A percentile compares a stretch with the other conserved stretches of the same genome.
Evolutionary conservation across 2,329 filamentous ascomycete genomes (phyloP).

Genomic region (Trichoderma sp.): DNA sequence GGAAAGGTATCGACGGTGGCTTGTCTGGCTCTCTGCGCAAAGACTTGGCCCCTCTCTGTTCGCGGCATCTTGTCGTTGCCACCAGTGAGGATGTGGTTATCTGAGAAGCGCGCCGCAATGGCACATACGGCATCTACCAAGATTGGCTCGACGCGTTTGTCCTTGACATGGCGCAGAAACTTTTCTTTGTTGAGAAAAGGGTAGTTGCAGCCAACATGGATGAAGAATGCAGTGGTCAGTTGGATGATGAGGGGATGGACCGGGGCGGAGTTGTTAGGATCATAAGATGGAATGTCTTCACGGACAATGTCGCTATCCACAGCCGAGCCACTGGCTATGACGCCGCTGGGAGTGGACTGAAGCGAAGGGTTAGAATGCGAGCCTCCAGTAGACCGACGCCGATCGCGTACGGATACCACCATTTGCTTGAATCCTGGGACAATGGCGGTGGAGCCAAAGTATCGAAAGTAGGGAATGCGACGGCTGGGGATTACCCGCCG

Average conservation of each 20-base stretch:
- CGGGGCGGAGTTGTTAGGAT: conserved; percentile 69
- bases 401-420: conserved; percentile 75
- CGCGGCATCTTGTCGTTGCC: conserved; percentile 54
- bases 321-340: conserved; percentile 46
- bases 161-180: conserved; percentile 75
- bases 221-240: conserved; percentile 80
- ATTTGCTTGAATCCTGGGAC: conserved; percentile 92
- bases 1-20: conserved; percentile 81
- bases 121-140: conserved; percentile 86
- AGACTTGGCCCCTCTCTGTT: conserved; percentile 75
- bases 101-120: conserved; percentile 78
- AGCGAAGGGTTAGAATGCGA: conserved; percentile 61
- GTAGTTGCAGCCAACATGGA: conserved; percentile 82
- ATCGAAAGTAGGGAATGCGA: conserved; percentile 85
- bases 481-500: conserved; percentile 57
- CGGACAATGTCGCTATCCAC: conserved; percentile 49
- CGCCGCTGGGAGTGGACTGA: conserved; percentile 45
- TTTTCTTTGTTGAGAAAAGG: conserved; percentile 76
- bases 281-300: conserved; percentile 73
- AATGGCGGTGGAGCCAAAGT: conserved; percentile 89
- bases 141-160: conserved; percentile 81
- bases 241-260: conserved; percentile 76
- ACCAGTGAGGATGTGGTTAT: conserved; percentile 54
- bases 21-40: conserved; percentile 81
- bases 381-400: conserved; percentile 61